These are phyloP conservation scores for Prosopis cineraria DNA, from an alignment of 306 rosid genomes.

Conservation along the genomic window DNA sequence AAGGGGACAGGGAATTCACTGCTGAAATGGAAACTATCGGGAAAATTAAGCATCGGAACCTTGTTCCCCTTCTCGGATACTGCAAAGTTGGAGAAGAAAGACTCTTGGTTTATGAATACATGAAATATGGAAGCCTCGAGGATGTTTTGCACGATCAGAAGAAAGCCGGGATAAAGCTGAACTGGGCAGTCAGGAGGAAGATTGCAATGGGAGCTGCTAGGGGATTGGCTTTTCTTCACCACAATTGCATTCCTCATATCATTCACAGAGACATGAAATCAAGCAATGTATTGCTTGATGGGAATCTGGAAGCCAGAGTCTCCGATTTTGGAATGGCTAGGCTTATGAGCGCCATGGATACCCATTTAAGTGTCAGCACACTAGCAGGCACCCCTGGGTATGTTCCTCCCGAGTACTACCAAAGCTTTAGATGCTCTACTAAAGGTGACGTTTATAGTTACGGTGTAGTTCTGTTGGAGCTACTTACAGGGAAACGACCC, in stretches of 20 bases:
- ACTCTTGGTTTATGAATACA: constrained; percentile 68
- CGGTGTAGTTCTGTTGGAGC: constrained; percentile 71
- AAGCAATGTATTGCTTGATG: constrained; percentile 69
- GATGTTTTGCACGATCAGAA: constrained; percentile 65
- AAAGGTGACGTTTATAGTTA: constrained; percentile 73
- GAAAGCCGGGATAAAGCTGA: constrained; percentile 58
- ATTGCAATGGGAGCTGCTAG: constrained; percentile 70
- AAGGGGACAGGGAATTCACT: constrained; percentile 76
- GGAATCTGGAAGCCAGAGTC: constrained; percentile 66
- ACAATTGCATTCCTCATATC: constrained; percentile 66
- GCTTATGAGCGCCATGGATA: constrained; percentile 77
- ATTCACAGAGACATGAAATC: constrained; percentile 81
- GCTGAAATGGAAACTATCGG: constrained; percentile 87
- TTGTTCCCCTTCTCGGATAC: constrained; percentile 73
- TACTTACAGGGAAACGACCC: constrained; percentile 64
- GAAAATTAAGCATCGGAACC: constrained; percentile 71
- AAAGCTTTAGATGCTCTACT: constrained; percentile 66
- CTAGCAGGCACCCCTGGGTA: constrained; percentile 77
- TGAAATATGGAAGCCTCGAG: constrained; percentile 71
- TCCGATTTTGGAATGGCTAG: constrained; percentile 82
- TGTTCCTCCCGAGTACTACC: constrained; percentile 80
- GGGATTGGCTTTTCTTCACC: constrained; percentile 74
- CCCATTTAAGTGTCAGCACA: constrained; percentile 80
- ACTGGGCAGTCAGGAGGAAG: constrained; percentile 67
- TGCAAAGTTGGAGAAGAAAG: constrained; percentile 74